Conservation (phyloP, 1,284 basidiomycete species). For the Cryptococcus sp. region DNA sequence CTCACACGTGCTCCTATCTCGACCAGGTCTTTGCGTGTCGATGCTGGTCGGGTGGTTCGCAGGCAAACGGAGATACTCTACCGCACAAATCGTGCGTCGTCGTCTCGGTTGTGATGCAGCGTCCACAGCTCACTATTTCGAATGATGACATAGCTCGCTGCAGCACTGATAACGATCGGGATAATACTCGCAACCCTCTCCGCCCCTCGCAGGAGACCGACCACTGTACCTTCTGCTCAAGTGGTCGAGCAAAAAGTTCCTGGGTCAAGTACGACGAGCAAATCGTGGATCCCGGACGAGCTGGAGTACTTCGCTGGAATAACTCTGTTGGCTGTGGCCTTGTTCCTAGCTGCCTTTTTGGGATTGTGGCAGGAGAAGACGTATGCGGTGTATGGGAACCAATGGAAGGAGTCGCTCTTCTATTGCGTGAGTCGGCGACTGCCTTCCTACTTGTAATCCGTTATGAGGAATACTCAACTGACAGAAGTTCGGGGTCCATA, state of each 20-base stretch:
- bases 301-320: conserved; percentile 69
- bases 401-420: conserved; percentile 90
- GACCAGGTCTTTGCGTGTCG: conserved; percentile 51
- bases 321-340: conserved; percentile 68
- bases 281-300: conserved; percentile 17
- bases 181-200: conserved; percentile 83
- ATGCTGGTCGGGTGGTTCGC: conserved; percentile 51
- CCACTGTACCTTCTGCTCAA: conserved; percentile 4
- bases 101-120: conserved; percentile 12
- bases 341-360: conserved; percentile 77
- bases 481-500: neutral
- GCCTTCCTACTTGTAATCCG: neutral
- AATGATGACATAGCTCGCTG: conserved; percentile 56
- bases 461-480: neutral
- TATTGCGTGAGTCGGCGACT: conserved; percentile 57
- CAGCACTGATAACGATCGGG: conserved; percentile 75
- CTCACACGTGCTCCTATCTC: too few relatives aligned
- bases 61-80: conserved; percentile 64
- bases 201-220: conserved; percentile 50
- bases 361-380: conserved; percentile 86
- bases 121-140: conserved; percentile 10
- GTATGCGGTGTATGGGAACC: conserved; percentile 67
- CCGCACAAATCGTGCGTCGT: conserved; percentile 60
- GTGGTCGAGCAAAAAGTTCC: neutral
- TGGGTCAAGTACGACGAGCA: neutral